Base-by-base conservation (phyloP, 345 rosid species). In the Eucalyptus marginata region DNA sequence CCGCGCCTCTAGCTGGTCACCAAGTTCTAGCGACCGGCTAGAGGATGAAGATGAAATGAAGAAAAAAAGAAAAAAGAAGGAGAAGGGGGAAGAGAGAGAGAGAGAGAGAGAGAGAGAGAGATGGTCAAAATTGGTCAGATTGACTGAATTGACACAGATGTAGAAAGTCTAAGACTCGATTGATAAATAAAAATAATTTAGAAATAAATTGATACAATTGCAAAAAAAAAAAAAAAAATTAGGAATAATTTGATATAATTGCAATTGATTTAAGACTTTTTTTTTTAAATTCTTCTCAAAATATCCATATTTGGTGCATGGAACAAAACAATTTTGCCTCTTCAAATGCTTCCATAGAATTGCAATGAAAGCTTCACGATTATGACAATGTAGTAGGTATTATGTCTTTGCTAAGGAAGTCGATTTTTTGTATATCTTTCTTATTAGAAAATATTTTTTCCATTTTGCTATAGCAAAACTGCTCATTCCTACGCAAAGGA, bases 401-500 rank as follows among this genome's bases (percentile, higher is more conserved):
- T 16, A 4, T 15, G 12, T 68, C 43, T 31, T 68, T 31, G 22
- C 79, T 31, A 68, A 31, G 40, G 18, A 68, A 31, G 11, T 68
- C 24, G 22, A 52, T 8, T 15, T 66, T 66, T 31, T 3, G 10
- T 4, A 31, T 15, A 31, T 8, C 22, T 18, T 1, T 8, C 40
- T 66, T 8, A 16, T 31, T 52, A 52, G 10, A 51, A 51, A 51
- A 31, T 8, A 31, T 2, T 8, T 7, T 31, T 68, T 52, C 43
- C 12, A 43, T 18, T 71, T 71, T 36, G 44, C 46, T 71, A 13
- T 7, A 93, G 94, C 31, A 49, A 92, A 56, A 86, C 43, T 52
- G n/a, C 89, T 8, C 89, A 91, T 36, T 89, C 87, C 15, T 92
- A 64, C 58, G 50, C 92, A 27, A 71, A 80, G 56, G 9, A 22